phyloP scores from a whole-genome alignment of 768 basidiomycete species.

The Auriscalpium microsporum region DNA sequence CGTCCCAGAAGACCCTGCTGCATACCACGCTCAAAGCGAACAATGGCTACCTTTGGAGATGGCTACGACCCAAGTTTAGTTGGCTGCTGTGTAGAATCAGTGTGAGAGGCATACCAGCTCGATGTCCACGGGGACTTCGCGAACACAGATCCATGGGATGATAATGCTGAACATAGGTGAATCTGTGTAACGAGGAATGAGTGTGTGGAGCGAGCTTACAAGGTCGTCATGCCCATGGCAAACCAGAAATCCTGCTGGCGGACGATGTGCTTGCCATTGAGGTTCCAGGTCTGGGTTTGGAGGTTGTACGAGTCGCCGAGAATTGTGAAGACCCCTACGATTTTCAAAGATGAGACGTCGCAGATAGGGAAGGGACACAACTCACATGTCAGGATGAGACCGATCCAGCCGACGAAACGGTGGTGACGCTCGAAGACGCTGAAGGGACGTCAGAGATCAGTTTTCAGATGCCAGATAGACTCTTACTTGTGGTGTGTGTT shows the following conservation, averaged over 20 bases:
- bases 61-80: slow-evolving; percentile 21
- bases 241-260: slow-evolving; percentile 37
- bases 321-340: slow-evolving; percentile 33
- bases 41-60: slow-evolving; percentile 33
- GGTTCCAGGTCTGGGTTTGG: slow-evolving; percentile 27
- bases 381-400: slow-evolving; percentile 19
- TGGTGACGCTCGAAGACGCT: slow-evolving; percentile 37
- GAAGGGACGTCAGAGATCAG: slow-evolving; percentile 10
- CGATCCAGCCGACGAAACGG: slow-evolving; percentile 36
- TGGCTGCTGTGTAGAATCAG: neutral
- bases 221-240: slow-evolving; percentile 31
- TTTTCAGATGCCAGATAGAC: neutral
- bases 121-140: slow-evolving; percentile 32
- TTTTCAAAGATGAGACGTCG: no score
- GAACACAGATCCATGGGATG: slow-evolving; percentile 32
- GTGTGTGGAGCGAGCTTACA: slow-evolving; percentile 20
- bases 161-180: slow-evolving; percentile 21
- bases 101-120: slow-evolving; percentile 29
- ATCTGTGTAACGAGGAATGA: neutral
- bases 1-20: slow-evolving; percentile 37
- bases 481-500: slow-evolving; percentile 36
- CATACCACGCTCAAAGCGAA: slow-evolving; percentile 36
- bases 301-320: slow-evolving; percentile 32
- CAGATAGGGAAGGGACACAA: neutral
- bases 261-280: slow-evolving; percentile 24